Conservation (phyloP, 1,139 yeast species). For the Fermentozyma sake region DNA sequence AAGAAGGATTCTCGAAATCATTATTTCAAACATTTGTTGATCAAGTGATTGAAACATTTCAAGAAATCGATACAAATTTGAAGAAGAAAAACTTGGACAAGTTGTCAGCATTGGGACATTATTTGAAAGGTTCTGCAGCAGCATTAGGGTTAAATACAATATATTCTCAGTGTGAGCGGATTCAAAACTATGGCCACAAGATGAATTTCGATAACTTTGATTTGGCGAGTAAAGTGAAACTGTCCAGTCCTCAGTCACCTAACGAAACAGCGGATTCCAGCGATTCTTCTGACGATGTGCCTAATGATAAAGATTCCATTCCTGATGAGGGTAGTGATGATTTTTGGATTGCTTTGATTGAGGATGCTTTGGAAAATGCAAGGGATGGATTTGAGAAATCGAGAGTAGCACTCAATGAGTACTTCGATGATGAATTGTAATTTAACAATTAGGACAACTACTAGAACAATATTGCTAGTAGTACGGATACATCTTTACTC, state of each 20-base stretch:
- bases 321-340: constrained; percentile 25
- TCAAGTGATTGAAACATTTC: constrained; percentile 80
- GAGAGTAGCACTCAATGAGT: constrained; percentile 52
- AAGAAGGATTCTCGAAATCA: constrained; percentile 77
- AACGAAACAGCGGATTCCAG: constrained; percentile 3
- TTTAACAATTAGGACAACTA: too few relatives aligned
- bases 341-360: constrained; percentile 47
- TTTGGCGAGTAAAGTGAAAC: constrained; percentile 6
- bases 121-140: constrained; percentile 92
- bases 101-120: constrained; percentile 81
- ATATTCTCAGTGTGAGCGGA: constrained; percentile 84
- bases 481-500: too few relatives aligned
- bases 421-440: constrained; percentile 45
- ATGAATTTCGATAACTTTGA: constrained; percentile 42
- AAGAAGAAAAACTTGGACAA: constrained; percentile 46
- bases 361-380: constrained; percentile 56
- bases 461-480: too few relatives aligned
- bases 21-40: constrained; percentile 81
- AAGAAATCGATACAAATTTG: constrained; percentile 61
- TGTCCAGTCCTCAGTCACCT: constrained; percentile 4
- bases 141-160: constrained; percentile 82
- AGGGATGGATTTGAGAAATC: constrained; percentile 54
- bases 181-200: constrained; percentile 81
- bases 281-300: constrained; percentile 3
- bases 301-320: constrained; percentile 5